Percentiles rank a stretch among this genome's conserved stretches.
Conservation (phyloP, 331 rosid species). For the Quercus lobata region DNA sequence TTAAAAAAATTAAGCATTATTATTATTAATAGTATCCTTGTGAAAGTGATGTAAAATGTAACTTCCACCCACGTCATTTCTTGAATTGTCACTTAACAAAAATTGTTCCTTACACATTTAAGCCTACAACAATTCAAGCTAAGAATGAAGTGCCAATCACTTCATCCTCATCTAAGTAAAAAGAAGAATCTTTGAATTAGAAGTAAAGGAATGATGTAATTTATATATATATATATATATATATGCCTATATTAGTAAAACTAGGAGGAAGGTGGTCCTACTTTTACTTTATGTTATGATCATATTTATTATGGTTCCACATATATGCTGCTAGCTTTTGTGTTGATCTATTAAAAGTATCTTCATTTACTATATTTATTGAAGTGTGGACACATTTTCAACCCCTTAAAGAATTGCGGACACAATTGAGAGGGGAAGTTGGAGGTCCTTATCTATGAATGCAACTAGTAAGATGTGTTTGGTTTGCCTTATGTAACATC, state of each 20-base stretch:
- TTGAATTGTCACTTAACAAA: background rate
- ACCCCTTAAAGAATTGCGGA: background rate
- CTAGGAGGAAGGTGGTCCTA: background rate
- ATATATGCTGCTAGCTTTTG: no score
- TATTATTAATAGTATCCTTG: no score
- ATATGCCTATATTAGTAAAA: background rate
- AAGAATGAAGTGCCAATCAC: slow-evolving; percentile 20
- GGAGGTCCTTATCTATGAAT: background rate
- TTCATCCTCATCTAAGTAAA: slow-evolving; percentile 10
- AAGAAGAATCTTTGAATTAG: background rate
- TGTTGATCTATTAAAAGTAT: no score
- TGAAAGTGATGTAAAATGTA: slow-evolving; percentile 3
- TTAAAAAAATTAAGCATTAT: no score
- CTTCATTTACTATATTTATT: no score
- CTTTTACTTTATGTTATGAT: no score
- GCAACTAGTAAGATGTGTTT: background rate
- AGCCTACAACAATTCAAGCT: slow-evolving; percentile 3
- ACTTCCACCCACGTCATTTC: background rate
- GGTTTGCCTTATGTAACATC: background rate
- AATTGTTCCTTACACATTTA: background rate
- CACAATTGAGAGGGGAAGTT: background rate
- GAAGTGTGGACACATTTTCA: no score
- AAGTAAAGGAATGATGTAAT: no score
- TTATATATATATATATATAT: background rate
- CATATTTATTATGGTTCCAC: no score